phyloP scores from a whole-genome alignment of 2,329 filamentous ascomycete genomes.

The Passalora sequoiae region DNA sequence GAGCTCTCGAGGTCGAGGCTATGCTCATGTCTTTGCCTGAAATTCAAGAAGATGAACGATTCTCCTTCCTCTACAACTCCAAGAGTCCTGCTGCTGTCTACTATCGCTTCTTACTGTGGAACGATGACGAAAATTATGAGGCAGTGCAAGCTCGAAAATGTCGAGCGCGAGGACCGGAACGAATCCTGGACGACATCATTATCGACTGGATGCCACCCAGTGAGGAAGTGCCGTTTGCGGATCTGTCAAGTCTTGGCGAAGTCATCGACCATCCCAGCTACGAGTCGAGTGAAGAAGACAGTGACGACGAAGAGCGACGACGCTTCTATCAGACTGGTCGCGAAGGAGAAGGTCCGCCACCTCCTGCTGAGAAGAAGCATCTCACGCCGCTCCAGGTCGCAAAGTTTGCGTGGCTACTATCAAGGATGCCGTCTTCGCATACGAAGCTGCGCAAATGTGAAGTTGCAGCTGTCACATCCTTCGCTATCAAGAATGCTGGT shows the following conservation, averaged over 20 bases:
- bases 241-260: slow-evolving; percentile 62
- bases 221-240: slow-evolving; percentile 60
- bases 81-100: slow-evolving; percentile 74
- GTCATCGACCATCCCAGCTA: slow-evolving; percentile 81
- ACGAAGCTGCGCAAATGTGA: slow-evolving; percentile 75
- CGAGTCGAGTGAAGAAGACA: slow-evolving; percentile 80
- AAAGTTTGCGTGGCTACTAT: slow-evolving; percentile 76
- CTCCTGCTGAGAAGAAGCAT: slow-evolving; percentile 48
- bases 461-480: slow-evolving; percentile 76
- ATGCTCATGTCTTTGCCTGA: slow-evolving; percentile 80
- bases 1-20: slow-evolving; percentile 81
- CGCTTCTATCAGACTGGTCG: slow-evolving; percentile 36
- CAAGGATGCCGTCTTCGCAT: slow-evolving; percentile 70
- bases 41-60: slow-evolving; percentile 80
- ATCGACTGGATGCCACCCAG: slow-evolving; percentile 74
- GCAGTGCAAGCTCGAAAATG: slow-evolving; percentile 38
- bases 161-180: slow-evolving; percentile 30
- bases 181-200: slow-evolving; percentile 64
- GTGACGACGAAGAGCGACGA: slow-evolving; percentile 52
- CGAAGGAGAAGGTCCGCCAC: slow-evolving; percentile 37
- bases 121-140: slow-evolving; percentile 40
- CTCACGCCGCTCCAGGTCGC: slow-evolving; percentile 79
- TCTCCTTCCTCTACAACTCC: slow-evolving; percentile 91
- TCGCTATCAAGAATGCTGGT: slow-evolving; percentile 82
- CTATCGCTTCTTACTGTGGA: slow-evolving; percentile 90